Evolutionary conservation across 1,139 yeast species (phyloP), one percentile per base, ranked within the genome.

Genomic region (Candida frijolesensis): DNA sequence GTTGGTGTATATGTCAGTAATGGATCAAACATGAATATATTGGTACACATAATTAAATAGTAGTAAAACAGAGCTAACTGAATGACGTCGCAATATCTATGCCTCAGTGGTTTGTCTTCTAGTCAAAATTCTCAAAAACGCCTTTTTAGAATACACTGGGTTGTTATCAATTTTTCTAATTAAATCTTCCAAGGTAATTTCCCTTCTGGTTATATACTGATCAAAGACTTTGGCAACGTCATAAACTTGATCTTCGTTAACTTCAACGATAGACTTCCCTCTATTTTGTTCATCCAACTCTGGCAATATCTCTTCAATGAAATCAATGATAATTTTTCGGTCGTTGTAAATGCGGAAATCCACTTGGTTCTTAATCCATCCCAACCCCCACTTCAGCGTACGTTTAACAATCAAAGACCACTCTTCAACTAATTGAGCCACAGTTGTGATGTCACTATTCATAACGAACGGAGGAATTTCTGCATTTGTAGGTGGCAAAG

Each of bases 381-480:
- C 58, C 15, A 50, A 42, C 4, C 51, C 54, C 50, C 51, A 56
- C 37, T 51, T 51, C 15, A 42, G 34, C 18, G 44, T 50, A 15
- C 59, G 48, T 44, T 48, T 51, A 2, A 47, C 16, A 19, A 54
- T 46, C 40, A 54, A 43, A 6, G 52, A 42, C 59, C 59, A 56
- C 45, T 56, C 59, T 46, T 56, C 59, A 19, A 53, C 54, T 42
- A 56, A 16, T 48, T 56, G 59, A 15, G 56, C 53, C 6, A 54
- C 52, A n/a, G 59, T 51, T 18, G 39, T 35, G 16, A 56, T 53
- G 22, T 46, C 44, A 4, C 49, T 33, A 42, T 56, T 56, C 57
- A 54, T 54, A 19, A 53, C 52, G 47, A 56, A 56, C 19, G 43
- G 37, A 3, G 59, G 59, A 15, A 51, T 50, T 3, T 18, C 12